phyloP scores from a whole-genome alignment of 1,284 basidiomycete species.

The Cutaneotrichosporon mucoides region DNA sequence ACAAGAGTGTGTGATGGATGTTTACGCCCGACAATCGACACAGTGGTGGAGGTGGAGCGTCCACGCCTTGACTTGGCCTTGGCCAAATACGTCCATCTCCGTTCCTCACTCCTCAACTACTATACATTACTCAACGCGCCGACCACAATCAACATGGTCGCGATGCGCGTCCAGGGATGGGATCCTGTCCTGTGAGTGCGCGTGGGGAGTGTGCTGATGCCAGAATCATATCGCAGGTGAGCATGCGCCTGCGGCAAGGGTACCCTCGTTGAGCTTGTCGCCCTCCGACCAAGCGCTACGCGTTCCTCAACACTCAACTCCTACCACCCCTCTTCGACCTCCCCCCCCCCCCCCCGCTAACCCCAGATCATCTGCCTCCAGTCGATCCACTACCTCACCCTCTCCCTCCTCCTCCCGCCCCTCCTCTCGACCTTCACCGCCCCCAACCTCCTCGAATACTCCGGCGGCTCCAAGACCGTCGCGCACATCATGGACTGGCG shows the following conservation, averaged over 20 bases:
- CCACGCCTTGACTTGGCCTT: no score
- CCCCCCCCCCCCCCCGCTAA: not conserved
- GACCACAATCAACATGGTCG: not conserved
- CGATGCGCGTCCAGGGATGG: slow-evolving; percentile 50
- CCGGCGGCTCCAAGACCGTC: slow-evolving; percentile 54
- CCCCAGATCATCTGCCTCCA: slow-evolving; percentile 83
- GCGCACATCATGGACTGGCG: slow-evolving; percentile 85
- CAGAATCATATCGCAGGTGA: slow-evolving; percentile 49
- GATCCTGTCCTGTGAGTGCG: slow-evolving; percentile 48
- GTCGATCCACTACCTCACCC: slow-evolving; percentile 83
- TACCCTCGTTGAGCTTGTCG: no score
- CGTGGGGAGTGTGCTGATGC: slow-evolving; percentile 12
- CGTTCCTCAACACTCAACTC: no score
- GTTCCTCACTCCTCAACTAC: no score
- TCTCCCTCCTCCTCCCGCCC: slow-evolving; percentile 75
- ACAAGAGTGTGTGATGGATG: no score
- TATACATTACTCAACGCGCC: not conserved
- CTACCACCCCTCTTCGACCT: no score
- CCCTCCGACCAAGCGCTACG: no score
- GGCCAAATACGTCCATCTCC: no score
- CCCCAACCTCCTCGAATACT: slow-evolving; percentile 67
- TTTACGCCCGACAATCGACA: no score
- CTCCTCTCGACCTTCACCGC: slow-evolving; percentile 72
- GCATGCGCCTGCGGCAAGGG: no score
- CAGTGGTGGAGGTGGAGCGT: no score